Evolutionary conservation across 768 basidiomycete genomes (phyloP).

Genomic region (Pisolithus albus): DNA sequence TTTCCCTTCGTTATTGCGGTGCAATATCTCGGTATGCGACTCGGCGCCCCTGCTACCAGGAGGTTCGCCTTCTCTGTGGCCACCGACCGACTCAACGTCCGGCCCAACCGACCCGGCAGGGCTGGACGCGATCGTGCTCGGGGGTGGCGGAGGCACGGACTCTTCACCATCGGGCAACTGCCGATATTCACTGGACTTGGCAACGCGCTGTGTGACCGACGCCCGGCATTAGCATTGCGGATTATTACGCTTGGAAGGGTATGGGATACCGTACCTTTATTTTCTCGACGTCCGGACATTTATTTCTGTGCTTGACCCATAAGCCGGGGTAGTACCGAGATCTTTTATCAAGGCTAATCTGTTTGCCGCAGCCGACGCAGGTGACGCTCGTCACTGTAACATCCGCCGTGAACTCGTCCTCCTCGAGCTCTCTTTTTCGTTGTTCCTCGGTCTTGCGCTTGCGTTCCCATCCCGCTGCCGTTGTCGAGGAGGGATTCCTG

Average conservation of each 20-base stretch:
- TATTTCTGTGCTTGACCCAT: constrained; percentile 27
- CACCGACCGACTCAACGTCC: neutral
- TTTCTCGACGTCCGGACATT: constrained; percentile 20
- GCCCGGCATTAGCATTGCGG: neutral
- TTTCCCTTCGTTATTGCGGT: neutral
- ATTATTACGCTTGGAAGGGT: neutral
- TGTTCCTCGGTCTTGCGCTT: constrained; percentile 24
- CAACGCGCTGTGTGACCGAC: constrained; percentile 11
- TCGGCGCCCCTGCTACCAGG: neutral
- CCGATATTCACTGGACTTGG: neutral
- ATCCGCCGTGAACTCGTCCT: constrained; percentile 21
- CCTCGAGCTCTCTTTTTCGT: constrained; percentile 22
- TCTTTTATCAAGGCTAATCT: constrained; percentile 30
- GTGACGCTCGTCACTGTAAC: constrained; percentile 22
- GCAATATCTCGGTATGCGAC: neutral
- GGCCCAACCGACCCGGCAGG: neutral
- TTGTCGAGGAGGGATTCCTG: constrained; percentile 7
- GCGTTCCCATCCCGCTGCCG: constrained; percentile 16
- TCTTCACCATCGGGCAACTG: neutral
- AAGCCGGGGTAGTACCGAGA: constrained; percentile 30
- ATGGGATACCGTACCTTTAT: constrained; percentile 19
- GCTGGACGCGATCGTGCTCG: neutral
- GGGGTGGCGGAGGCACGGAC: neutral
- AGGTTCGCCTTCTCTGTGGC: neutral
- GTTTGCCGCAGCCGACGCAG: constrained; percentile 23